Conservation (phyloP, 139 green algal species). For the Gonium pectorale region DNA sequence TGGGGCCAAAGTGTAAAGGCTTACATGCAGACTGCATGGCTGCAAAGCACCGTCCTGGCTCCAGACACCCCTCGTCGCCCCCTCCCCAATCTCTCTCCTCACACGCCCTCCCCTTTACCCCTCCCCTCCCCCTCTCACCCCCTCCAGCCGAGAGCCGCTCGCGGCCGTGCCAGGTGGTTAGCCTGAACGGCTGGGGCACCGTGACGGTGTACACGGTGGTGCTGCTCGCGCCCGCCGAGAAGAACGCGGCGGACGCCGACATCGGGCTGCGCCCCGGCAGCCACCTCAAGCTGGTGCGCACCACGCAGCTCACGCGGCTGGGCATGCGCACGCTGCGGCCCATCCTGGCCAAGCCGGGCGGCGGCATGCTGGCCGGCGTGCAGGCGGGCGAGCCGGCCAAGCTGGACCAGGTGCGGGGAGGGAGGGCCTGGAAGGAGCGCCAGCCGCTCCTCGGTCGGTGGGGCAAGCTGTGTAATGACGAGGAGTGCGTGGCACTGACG, state of each 20-base stretch:
- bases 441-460: too few species aligned
- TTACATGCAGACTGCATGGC: too few species aligned
- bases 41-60: too few species aligned
- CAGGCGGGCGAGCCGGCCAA: neutral
- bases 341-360: neutral
- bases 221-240: constrained; percentile 32
- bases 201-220: constrained; percentile 56
- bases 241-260: constrained; percentile 49
- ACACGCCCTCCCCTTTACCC: neutral
- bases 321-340: constrained; percentile 44
- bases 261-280: constrained; percentile 64
- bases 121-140: neutral
- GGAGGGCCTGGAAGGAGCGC: too few species aligned
- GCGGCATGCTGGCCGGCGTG: too few species aligned
- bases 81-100: too few species aligned
- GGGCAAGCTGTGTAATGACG: too few species aligned
- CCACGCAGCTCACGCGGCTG: constrained; percentile 38
- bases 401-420: constrained; percentile 39
- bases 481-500: too few species aligned
- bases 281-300: constrained; percentile 56
- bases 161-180: constrained; percentile 50
- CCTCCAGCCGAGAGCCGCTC: constrained; percentile 27
- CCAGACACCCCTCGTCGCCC: too few species aligned
- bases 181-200: constrained; percentile 51
- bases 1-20: too few species aligned